A percentile compares a stretch with the other conserved stretches of the same genome.
Evolutionary conservation across 768 basidiomycete genomes (phyloP).

Genomic region (Tephrocybe sp.): DNA sequence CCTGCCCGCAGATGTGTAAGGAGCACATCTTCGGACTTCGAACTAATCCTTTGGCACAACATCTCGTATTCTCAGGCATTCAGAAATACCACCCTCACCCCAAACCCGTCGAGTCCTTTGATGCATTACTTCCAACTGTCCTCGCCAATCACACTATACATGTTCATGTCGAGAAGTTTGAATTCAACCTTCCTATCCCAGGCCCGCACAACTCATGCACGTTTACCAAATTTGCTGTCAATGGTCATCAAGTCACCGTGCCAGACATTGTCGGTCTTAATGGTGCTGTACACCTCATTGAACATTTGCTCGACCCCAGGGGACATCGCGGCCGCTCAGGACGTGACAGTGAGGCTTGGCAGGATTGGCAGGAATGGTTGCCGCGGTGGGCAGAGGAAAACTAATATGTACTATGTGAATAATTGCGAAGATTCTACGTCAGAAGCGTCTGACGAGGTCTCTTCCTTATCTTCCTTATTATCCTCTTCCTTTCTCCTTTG

Average conservation of each 20-base stretch:
- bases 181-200: conserved; percentile 38
- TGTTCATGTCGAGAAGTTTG: conserved; percentile 48
- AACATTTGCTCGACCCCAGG: conserved; percentile 42
- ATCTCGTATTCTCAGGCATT: no score
- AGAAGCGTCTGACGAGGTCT: not conserved
- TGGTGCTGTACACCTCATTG: conserved; percentile 55
- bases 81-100: conserved; percentile 11
- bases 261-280: conserved; percentile 55
- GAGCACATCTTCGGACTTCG: not conserved
- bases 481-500: not conserved
- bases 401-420: conserved; percentile 13
- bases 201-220: conserved; percentile 26
- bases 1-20: not conserved
- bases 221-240: conserved; percentile 36
- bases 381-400: conserved; percentile 43
- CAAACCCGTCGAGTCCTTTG: conserved; percentile 32
- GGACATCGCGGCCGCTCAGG: conserved; percentile 18
- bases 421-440: not conserved
- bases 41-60: not conserved
- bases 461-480: not conserved
- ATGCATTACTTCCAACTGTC: conserved; percentile 40
- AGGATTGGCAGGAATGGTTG: conserved; percentile 54
- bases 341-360: conserved; percentile 20
- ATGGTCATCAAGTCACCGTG: conserved; percentile 35
- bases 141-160: conserved; percentile 44